Evolutionary conservation across 2,329 filamentous ascomycete genomes (phyloP).

Genomic region (Arthrobotrys sphaeroides): DNA sequence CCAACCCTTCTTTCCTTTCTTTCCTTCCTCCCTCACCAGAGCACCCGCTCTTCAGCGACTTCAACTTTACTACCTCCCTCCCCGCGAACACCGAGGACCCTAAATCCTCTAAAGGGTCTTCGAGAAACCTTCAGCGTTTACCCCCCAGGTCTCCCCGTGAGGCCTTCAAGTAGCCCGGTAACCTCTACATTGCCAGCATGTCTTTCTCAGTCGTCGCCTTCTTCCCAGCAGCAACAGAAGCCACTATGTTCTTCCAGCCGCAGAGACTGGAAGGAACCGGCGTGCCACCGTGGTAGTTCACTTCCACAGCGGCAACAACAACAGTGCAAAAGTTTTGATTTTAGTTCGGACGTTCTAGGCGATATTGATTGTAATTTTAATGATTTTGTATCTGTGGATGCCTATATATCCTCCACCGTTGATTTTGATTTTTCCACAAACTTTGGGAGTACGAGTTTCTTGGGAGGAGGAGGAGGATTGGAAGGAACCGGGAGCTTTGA

Average conservation of each 20-base stretch:
- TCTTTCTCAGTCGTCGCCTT: conserved; percentile 12
- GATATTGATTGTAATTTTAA: conserved; percentile 51
- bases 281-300: conserved; percentile 50
- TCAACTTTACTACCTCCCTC: conserved; percentile 5
- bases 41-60: conserved; percentile 41
- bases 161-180: conserved; percentile 36
- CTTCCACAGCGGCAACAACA: neutral
- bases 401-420: conserved; percentile 28
- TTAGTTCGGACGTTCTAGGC: conserved; percentile 8
- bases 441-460: neutral
- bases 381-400: conserved; percentile 46
- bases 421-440: conserved; percentile 24
- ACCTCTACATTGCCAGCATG: conserved; percentile 42
- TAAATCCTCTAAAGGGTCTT: conserved; percentile 3
- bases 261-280: conserved; percentile 32
- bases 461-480: neutral
- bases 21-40: conserved; percentile 26
- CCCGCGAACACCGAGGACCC: conserved; percentile 18
- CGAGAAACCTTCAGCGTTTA: conserved; percentile 14
- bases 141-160: conserved; percentile 47
- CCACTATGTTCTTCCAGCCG: conserved; percentile 47
- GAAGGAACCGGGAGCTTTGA: neutral
- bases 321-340: conserved; percentile 21
- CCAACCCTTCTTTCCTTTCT: conserved; percentile 9
- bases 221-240: conserved; percentile 5